A percentile compares a stretch with the other conserved stretches of the same genome.
Evolutionary conservation across 2,329 filamentous ascomycete species (phyloP).

Genomic region (Colletotrichum sp.): DNA sequence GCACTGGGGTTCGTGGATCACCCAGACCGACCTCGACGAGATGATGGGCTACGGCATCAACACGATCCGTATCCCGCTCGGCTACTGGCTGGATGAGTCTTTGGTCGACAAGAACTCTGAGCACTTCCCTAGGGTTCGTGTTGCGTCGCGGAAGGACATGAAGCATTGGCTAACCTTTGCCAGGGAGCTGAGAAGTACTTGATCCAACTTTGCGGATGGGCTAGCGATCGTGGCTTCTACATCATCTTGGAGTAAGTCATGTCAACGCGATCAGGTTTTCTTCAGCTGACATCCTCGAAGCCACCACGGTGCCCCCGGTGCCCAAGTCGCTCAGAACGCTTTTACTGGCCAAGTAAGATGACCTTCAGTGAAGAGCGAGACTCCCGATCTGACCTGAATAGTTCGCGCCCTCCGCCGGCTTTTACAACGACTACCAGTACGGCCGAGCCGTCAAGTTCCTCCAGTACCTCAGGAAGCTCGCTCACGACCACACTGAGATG

Average conservation of each 20-base stretch:
- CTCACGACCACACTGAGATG: conserved; percentile 53
- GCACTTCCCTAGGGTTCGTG: conserved; percentile 46
- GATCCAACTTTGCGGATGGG: conserved; percentile 51
- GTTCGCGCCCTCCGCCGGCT: conserved; percentile 43
- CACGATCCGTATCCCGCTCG: conserved; percentile 58
- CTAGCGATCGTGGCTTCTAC: conserved; percentile 53
- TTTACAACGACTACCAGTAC: conserved; percentile 63
- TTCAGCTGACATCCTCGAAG: background rate
- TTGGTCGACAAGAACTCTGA: conserved; percentile 51
- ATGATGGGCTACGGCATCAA: conserved; percentile 58
- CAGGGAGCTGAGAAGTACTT: conserved; percentile 51
- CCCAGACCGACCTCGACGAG: conserved; percentile 49
- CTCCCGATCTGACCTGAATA: background rate
- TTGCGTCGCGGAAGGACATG: rapidly evolving
- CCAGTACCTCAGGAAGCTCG: conserved; percentile 57
- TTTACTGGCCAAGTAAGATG: conserved; percentile 48
- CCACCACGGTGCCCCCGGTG: conserved; percentile 56
- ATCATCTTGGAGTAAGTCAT: conserved; percentile 50
- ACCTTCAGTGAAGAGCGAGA: background rate
- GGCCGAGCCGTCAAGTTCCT: conserved; percentile 60
- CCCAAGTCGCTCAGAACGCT: conserved; percentile 48
- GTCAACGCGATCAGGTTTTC: background rate
- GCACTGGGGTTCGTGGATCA: conserved; percentile 59
- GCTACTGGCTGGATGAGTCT: conserved; percentile 60
- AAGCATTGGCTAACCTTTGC: background rate